Evolutionary conservation across 208 protist genomes (phyloP).

Genomic region (Crithidia expoeki): DNA sequence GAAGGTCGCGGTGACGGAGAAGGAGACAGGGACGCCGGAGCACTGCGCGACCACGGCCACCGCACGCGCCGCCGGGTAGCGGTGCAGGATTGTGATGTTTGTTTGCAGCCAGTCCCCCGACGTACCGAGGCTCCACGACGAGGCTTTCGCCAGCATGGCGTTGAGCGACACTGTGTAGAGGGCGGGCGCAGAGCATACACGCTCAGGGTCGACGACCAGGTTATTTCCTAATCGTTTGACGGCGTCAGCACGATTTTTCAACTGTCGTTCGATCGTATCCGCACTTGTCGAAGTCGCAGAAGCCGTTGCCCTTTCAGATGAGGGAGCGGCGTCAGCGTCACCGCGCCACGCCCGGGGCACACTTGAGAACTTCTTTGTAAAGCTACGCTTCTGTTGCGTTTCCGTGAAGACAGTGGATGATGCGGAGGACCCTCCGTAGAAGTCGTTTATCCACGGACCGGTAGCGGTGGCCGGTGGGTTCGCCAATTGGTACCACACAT

Average conservation of each 20-base stretch:
- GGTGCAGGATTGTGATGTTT: constrained; percentile 25
- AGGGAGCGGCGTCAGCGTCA: background rate
- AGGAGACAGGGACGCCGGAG: constrained; percentile 45
- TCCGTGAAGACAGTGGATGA: background rate
- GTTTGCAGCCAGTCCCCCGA: constrained; percentile 20
- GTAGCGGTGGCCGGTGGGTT: background rate
- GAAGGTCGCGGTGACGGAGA: constrained; percentile 39
- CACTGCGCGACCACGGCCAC: constrained; percentile 70
- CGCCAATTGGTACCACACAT: constrained; percentile 46
- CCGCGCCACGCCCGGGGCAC: background rate
- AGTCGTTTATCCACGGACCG: background rate
- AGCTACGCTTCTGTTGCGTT: background rate
- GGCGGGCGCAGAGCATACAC: constrained; percentile 42
- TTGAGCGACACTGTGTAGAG: constrained; percentile 47
- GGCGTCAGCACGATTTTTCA: background rate
- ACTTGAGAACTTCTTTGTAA: constrained; percentile 2
- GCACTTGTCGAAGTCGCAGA: background rate
- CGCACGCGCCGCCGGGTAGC: constrained; percentile 26
- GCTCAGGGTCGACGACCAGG: constrained; percentile 29
- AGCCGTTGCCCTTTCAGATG: background rate
- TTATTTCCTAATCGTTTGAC: constrained; percentile 8
- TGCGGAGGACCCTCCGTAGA: background rate
- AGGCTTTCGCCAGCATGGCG: constrained; percentile 23
- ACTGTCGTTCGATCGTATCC: background rate
- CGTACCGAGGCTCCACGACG: constrained; percentile 27